These are phyloP conservation scores for Candida alai DNA, from an alignment of 805 yeast genomes.

Conservation along the genomic window DNA sequence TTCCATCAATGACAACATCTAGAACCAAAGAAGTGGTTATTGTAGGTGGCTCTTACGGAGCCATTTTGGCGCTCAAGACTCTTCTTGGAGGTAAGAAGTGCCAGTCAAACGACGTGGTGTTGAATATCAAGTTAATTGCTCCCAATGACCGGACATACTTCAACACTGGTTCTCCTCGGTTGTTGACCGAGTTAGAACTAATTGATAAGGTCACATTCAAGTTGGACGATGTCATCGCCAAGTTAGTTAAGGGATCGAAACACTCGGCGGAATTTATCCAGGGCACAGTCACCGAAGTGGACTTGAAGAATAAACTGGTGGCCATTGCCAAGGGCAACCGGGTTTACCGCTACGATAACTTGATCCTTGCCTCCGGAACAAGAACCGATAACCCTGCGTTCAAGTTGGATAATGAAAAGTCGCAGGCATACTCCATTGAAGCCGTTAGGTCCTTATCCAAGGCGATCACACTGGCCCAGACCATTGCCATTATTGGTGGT, in stretches of 20 bases:
- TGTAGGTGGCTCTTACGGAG: constrained; percentile 38
- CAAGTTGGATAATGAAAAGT: constrained; percentile 20
- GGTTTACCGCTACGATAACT: constrained; percentile 22
- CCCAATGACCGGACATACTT: constrained; percentile 22
- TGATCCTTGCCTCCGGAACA: constrained; percentile 35
- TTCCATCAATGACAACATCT: no score
- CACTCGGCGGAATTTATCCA: constrained; percentile 17
- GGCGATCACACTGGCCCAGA: constrained; percentile 18
- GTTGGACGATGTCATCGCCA: constrained; percentile 15
- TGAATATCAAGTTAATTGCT: constrained; percentile 23
- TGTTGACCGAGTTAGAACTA: constrained; percentile 23
- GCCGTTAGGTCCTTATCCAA: constrained; percentile 15
- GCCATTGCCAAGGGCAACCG: constrained; percentile 10
- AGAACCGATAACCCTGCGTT: constrained; percentile 18
- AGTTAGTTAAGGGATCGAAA: constrained; percentile 12
- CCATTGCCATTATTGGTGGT: constrained; percentile 37
- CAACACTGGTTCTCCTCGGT: constrained; percentile 28
- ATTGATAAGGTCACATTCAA: constrained; percentile 16
- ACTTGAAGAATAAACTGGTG: constrained; percentile 21
- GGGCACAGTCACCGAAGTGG: constrained; percentile 22
- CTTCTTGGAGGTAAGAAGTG: constrained; percentile 10
- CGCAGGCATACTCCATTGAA: constrained; percentile 12
- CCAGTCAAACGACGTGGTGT: constrained; percentile 5
- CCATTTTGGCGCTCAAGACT: constrained; percentile 22
- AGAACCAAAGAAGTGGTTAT: constrained; percentile 19